A percentile compares a stretch with the other conserved stretches of the same genome.
Conservation (phyloP, 495 filamentous ascomycete genomes). For the Penicillium canariense region DNA sequence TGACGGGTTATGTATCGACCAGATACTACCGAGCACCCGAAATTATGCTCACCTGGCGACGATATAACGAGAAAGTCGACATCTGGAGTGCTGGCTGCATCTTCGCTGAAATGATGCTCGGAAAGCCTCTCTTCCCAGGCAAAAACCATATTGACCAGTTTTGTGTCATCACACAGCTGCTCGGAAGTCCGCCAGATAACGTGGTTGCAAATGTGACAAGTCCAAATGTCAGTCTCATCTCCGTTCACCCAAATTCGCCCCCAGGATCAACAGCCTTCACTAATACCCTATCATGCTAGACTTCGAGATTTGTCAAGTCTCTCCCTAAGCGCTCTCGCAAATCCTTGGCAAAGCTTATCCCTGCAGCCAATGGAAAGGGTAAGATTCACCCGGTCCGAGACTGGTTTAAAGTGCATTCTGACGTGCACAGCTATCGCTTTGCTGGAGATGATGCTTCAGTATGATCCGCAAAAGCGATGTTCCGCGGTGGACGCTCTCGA, state of each 20-base stretch:
- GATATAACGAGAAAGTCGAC: slow-evolving; percentile 98
- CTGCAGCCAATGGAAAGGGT: slow-evolving; percentile 83
- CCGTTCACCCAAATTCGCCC: neutral
- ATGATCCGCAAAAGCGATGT: slow-evolving; percentile 86
- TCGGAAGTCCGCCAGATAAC: slow-evolving; percentile 92
- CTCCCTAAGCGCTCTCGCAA: slow-evolving; percentile 87
- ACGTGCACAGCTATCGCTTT: slow-evolving; percentile 70
- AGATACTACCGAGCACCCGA: slow-evolving; percentile 97
- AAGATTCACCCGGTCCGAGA: slow-evolving; percentile 24
- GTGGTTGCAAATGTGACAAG: slow-evolving; percentile 96
- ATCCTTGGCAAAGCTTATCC: slow-evolving; percentile 83
- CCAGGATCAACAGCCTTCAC: neutral
- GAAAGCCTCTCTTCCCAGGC: slow-evolving; percentile 93
- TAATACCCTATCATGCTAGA: slow-evolving; percentile 50
- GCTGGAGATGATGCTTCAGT: slow-evolving; percentile 92
- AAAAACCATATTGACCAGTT: slow-evolving; percentile 99
- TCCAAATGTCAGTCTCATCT: slow-evolving; percentile 80
- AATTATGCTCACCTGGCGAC: slow-evolving; percentile 99
- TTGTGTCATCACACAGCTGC: slow-evolving; percentile 94
- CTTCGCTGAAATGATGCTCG: slow-evolving; percentile 97
- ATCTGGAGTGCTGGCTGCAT: slow-evolving; percentile 99
- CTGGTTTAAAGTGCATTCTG: neutral
- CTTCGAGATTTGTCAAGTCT: slow-evolving; percentile 90
- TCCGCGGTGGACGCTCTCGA: slow-evolving; percentile 75
- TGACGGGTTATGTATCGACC: slow-evolving; percentile 98